phyloP scores from a whole-genome alignment of 2,329 filamentous ascomycete genomes.

The Colletotrichum plurivorum region DNA sequence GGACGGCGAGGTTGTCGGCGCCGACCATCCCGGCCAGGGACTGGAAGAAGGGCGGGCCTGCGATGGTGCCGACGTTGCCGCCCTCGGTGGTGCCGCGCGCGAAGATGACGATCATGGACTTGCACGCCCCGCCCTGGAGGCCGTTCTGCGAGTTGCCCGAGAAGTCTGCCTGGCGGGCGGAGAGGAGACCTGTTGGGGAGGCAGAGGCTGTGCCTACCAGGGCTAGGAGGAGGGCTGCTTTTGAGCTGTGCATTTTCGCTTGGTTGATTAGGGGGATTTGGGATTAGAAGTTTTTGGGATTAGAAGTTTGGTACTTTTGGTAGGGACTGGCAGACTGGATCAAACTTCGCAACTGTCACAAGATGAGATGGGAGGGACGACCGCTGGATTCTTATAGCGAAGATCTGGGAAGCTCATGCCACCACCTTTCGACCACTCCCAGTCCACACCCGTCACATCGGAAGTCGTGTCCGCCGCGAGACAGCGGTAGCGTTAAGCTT shows the following conservation, averaged over 20 bases:
- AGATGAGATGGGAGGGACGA: not conserved
- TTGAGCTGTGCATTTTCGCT: constrained; percentile 19
- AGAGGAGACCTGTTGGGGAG: constrained; percentile 3
- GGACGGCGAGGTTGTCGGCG: constrained; percentile 60
- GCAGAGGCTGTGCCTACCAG: constrained; percentile 30
- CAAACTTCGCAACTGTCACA: not conserved
- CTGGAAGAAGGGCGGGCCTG: constrained; percentile 66
- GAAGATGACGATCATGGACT: constrained; percentile 66
- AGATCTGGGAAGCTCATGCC: not conserved
- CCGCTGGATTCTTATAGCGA: constrained; percentile 28
- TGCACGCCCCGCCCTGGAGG: constrained; percentile 49
- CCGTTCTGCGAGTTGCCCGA: constrained; percentile 37
- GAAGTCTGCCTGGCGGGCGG: constrained; percentile 37
- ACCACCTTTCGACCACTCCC: not conserved
- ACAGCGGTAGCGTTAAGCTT: constrained; percentile 24
- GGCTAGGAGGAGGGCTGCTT: constrained; percentile 33
- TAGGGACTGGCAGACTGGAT: not conserved
- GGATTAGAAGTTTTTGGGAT: not conserved
- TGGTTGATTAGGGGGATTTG: not conserved
- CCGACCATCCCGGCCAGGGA: constrained; percentile 58
- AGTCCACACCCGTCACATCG: constrained; percentile 6
- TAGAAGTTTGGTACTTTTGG: too few relatives aligned
- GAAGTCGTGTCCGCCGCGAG: constrained; percentile 4
- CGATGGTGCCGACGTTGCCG: constrained; percentile 65
- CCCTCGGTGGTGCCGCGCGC: constrained; percentile 68